phyloP scores from a whole-genome alignment of 345 rosid genomes.

The Brassica incana region DNA sequence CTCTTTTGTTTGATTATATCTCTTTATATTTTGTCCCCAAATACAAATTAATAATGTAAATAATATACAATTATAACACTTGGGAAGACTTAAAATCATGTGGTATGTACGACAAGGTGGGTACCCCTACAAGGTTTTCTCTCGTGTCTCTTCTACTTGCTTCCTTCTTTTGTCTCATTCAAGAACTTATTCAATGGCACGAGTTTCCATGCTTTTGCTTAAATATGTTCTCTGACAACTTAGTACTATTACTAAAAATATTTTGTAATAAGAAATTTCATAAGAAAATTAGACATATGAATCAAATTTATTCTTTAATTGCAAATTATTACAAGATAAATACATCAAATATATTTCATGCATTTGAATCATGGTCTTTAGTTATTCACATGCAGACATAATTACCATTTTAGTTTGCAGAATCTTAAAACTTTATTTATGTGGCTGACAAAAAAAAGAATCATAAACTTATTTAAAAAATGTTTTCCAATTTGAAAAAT shows the following conservation, averaged over 20 bases:
- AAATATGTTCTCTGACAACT: background rate
- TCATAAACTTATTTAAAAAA: background rate
- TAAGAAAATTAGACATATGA: background rate
- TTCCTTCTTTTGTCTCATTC: conserved; percentile 41
- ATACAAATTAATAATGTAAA: background rate
- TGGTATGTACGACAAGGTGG: conserved; percentile 40
- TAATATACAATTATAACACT: conserved; percentile 1
- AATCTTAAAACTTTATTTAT: no score
- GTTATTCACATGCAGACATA: no score
- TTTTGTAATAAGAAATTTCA: background rate
- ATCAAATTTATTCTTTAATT: background rate
- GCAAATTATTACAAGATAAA: background rate
- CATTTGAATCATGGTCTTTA: background rate
- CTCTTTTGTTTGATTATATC: background rate
- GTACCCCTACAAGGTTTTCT: conserved; percentile 39
- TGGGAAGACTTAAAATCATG: conserved; percentile 29
- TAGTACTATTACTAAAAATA: no score
- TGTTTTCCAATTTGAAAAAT: background rate
- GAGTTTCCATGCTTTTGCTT: conserved; percentile 19
- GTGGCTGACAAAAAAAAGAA: background rate
- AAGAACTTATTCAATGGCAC: conserved; percentile 26
- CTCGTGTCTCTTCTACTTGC: conserved; percentile 44
- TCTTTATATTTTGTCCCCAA: background rate
- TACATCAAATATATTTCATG: background rate
- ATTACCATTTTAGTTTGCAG: no score